These are phyloP conservation scores for Thielaviopsis euricoi DNA, from an alignment of 2,329 filamentous ascomycete species.

Conservation along the genomic window DNA sequence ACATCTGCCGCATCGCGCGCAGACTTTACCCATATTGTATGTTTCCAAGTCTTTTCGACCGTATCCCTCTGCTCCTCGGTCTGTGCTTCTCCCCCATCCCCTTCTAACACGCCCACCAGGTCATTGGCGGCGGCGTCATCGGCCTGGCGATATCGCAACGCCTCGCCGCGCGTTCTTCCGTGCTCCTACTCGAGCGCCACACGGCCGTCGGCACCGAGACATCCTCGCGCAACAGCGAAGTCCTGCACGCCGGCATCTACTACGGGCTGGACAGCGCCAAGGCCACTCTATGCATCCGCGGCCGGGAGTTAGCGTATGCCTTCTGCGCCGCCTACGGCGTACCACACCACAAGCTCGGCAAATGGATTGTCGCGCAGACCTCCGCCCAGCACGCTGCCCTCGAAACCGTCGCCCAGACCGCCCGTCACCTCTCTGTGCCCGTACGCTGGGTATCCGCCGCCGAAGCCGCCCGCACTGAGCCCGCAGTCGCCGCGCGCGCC, in stretches of 20 bases:
- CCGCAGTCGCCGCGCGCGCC: conserved; percentile 52
- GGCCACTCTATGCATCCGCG: conserved; percentile 63
- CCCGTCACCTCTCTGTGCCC: conserved; percentile 37
- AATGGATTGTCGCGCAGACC: conserved; percentile 90
- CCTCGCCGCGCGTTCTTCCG: conserved; percentile 50
- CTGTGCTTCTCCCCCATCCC: too few relatives aligned
- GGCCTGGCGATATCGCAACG: conserved; percentile 65
- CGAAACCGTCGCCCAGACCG: conserved; percentile 30
- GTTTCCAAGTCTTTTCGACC: too few relatives aligned
- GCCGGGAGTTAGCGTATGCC: conserved; percentile 60
- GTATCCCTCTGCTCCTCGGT: too few relatives aligned
- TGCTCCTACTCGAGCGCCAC: conserved; percentile 71
- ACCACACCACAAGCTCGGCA: conserved; percentile 59
- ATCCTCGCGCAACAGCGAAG: conserved; percentile 81
- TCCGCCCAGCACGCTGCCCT: conserved; percentile 49
- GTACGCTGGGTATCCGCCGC: conserved; percentile 48
- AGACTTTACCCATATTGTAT: conserved; percentile 32
- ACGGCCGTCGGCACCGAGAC: conserved; percentile 59
- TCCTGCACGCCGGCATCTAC: conserved; percentile 91
- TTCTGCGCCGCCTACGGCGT: conserved; percentile 55
- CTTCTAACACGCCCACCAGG: conserved; percentile 21
- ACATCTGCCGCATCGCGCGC: conserved; percentile 18
- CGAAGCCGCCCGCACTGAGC: conserved; percentile 52
- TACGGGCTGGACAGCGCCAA: conserved; percentile 67
- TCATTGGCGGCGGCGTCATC: conserved; percentile 48